Evolutionary conservation across 2,329 filamentous ascomycete genomes (phyloP).

Genomic region (Alternaria brassicae): DNA sequence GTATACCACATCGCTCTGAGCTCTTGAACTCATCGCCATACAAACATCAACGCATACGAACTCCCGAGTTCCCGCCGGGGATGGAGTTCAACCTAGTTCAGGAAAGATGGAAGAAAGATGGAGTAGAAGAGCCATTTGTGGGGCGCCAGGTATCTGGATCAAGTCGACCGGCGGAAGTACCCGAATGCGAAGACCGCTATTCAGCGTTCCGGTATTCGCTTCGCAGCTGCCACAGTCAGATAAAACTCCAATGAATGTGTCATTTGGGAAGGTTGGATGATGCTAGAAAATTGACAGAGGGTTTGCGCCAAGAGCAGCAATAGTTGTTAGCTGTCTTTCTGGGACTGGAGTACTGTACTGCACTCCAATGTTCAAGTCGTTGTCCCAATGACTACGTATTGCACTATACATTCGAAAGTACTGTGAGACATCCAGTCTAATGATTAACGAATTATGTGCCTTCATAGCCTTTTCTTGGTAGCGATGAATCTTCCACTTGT

Average conservation of each 20-base stretch:
- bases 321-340: too few relatives aligned
- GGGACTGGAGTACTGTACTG: not conserved
- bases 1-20: not conserved
- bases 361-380: not conserved
- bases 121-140: not conserved
- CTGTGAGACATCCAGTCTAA: not conserved
- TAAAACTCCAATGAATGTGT: not conserved
- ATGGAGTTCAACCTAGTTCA: slow-evolving; percentile 6
- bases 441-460: not conserved
- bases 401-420: not conserved
- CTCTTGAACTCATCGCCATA: not conserved
- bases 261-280: not conserved
- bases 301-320: not conserved
- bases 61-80: not conserved
- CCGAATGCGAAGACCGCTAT: not conserved
- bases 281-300: not conserved
- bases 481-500: not conserved
- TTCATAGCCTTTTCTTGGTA: not conserved
- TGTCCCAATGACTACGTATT: not conserved
- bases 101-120: not conserved
- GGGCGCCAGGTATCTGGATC: not conserved
- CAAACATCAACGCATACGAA: not conserved
- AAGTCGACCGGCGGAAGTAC: not conserved
- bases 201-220: not conserved
- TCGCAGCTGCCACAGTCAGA: not conserved